phyloP scores from a whole-genome alignment of 2,329 filamentous ascomycete species.

The Aspergillus texensis region DNA sequence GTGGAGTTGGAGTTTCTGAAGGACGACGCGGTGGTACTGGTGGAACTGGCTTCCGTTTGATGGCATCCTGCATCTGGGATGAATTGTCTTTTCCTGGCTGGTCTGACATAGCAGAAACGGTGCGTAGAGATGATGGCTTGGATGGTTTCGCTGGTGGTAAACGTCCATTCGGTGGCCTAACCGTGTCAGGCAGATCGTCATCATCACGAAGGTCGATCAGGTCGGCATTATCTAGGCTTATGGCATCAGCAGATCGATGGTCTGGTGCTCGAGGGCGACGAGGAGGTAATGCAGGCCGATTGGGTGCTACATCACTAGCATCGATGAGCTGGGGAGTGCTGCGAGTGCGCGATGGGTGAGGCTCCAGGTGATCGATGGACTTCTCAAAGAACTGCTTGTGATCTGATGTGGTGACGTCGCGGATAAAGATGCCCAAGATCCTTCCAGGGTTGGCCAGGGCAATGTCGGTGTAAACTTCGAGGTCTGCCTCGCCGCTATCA shows the following conservation, averaged over 20 bases:
- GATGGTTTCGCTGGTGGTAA: constrained; percentile 46
- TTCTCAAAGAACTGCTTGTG: constrained; percentile 77
- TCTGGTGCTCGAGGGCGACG: constrained; percentile 31
- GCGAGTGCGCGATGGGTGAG: constrained; percentile 23
- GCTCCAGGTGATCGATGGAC: constrained; percentile 45
- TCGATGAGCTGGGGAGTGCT: constrained; percentile 31
- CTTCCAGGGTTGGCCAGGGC: constrained; percentile 79
- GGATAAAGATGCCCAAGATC: constrained; percentile 86
- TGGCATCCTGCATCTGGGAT: constrained; percentile 20
- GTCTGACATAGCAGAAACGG: constrained; percentile 31
- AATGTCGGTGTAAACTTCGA: constrained; percentile 97
- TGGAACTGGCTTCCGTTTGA: constrained; percentile 39
- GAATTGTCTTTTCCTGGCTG: constrained; percentile 7
- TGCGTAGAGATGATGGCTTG: constrained; percentile 48
- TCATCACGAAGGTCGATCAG: constrained; percentile 46
- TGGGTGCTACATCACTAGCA: constrained; percentile 29
- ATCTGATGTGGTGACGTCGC: constrained; percentile 86
- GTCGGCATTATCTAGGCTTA: constrained; percentile 33
- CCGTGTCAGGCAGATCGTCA: constrained; percentile 21
- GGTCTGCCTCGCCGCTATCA: constrained; percentile 93
- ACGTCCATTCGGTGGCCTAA: constrained; percentile 24
- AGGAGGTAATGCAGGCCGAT: constrained; percentile 45
- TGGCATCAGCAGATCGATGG: constrained; percentile 21
- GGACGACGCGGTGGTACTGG: constrained; percentile 42
- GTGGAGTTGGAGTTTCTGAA: constrained; percentile 18